Percentiles rank a stretch among this genome's conserved stretches.
Evolutionary conservation across 116 monocot genomes (phyloP).

Genomic region (Posidonia oceanica): DNA sequence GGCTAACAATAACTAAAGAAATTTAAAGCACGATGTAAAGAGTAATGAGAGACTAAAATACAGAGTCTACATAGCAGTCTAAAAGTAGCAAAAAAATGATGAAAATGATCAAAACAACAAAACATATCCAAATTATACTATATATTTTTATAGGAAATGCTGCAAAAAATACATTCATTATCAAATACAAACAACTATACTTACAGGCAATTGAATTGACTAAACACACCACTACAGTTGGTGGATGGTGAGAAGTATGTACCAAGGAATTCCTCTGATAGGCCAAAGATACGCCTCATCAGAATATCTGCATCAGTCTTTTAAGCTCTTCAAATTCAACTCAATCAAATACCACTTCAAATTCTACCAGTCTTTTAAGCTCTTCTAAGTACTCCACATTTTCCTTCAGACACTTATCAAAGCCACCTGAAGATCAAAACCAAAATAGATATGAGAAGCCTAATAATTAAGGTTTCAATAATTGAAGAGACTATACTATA

Average conservation of each 20-base stretch:
- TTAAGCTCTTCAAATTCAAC: slow-evolving; percentile 56
- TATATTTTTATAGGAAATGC: not conserved
- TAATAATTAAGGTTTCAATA: too few species aligned
- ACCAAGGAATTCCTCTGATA: slow-evolving; percentile 11
- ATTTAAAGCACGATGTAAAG: too few species aligned
- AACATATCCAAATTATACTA: too few species aligned
- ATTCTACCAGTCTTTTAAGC: slow-evolving; percentile 50
- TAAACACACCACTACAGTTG: not conserved
- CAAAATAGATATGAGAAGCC: not conserved
- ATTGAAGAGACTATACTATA: too few species aligned
- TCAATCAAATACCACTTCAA: slow-evolving; percentile 46
- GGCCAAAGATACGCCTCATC: slow-evolving; percentile 45
- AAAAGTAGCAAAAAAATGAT: too few species aligned
- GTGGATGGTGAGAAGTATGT: slow-evolving; percentile 1
- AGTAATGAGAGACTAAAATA: too few species aligned
- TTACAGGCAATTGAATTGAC: not conserved
- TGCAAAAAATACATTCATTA: not conserved
- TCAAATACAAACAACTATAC: not conserved
- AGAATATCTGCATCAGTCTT: slow-evolving; percentile 41
- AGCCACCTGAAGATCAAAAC: slow-evolving; percentile 54
- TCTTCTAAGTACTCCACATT: slow-evolving; percentile 91
- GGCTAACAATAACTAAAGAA: too few species aligned
- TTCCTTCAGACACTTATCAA: slow-evolving; percentile 78
- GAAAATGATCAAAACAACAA: too few species aligned
- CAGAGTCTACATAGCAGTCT: too few species aligned